Evolutionary conservation across 2,329 filamentous ascomycete genomes (phyloP).

Genomic region (Phialophora tarda): DNA sequence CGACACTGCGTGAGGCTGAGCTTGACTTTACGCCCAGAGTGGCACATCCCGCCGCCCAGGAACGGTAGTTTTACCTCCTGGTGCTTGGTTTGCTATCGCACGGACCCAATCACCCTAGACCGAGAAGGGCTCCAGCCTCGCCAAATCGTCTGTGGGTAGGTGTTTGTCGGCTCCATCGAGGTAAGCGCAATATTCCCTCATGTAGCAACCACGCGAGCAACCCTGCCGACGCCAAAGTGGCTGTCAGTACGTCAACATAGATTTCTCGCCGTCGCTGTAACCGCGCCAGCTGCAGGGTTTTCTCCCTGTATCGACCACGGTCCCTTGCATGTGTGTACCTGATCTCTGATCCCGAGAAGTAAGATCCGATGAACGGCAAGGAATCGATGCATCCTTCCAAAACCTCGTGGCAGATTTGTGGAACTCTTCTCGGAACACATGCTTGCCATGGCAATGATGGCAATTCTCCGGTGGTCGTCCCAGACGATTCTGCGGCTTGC

Average conservation of each 20-base stretch:
- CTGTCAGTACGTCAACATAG: constrained; percentile 30
- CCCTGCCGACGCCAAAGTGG: constrained; percentile 24
- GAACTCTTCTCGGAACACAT: constrained; percentile 15
- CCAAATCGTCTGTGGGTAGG: constrained; percentile 35
- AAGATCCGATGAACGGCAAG: constrained; percentile 25
- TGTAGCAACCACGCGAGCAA: constrained; percentile 39
- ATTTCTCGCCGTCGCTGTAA: constrained; percentile 27
- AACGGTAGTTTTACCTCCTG: not conserved
- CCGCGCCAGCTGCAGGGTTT: constrained; percentile 26
- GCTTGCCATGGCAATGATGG: constrained; percentile 36
- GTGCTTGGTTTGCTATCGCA: not conserved
- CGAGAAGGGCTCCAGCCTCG: constrained; percentile 38
- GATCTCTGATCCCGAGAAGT: constrained; percentile 27
- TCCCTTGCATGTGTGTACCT: constrained; percentile 5
- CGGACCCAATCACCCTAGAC: constrained; percentile 20
- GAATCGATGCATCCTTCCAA: constrained; percentile 28
- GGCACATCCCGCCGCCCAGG: too few relatives aligned
- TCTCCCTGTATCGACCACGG: constrained; percentile 20
- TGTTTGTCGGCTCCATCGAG: constrained; percentile 18
- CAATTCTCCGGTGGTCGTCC: constrained; percentile 39
- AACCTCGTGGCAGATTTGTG: constrained; percentile 23
- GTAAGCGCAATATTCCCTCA: constrained; percentile 42
- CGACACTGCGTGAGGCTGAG: not conserved
- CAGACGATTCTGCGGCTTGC: constrained; percentile 48
- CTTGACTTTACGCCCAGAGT: not conserved